phyloP scores from a whole-genome alignment of 116 monocot genomes.

The Iris pallida region DNA sequence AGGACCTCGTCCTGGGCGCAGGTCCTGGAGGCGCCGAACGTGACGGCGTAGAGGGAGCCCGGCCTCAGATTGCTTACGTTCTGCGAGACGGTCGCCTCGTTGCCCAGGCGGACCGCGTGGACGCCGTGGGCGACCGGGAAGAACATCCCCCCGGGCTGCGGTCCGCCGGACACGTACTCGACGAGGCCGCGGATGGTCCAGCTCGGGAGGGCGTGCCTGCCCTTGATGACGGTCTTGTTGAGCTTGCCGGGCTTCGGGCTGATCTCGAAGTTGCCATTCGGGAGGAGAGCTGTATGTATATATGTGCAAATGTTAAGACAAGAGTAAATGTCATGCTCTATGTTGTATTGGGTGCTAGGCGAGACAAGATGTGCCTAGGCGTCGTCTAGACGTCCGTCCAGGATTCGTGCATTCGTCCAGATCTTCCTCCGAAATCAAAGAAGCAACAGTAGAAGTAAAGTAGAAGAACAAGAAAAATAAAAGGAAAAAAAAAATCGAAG shows the following conservation, averaged over 20 bases:
- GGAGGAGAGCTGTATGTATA: constrained; percentile 42
- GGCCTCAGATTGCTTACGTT: constrained; percentile 50
- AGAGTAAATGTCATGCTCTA: too few species aligned
- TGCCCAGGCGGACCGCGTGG: constrained; percentile 81
- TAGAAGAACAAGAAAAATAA: too few species aligned
- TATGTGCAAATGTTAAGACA: too few species aligned
- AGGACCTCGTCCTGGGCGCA: constrained; percentile 88
- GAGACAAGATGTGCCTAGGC: too few species aligned
- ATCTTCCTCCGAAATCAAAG: too few species aligned
- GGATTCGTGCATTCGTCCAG: too few species aligned
- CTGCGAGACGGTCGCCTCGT: constrained; percentile 76
- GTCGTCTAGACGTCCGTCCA: too few species aligned
- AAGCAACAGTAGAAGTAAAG: too few species aligned
- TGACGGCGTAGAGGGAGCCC: constrained; percentile 66
- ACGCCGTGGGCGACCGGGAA: constrained; percentile 75
- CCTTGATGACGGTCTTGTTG: constrained; percentile 71
- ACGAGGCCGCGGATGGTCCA: constrained; percentile 83
- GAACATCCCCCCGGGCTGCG: constrained; percentile 96
- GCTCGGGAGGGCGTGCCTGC: constrained; percentile 72
- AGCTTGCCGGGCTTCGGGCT: constrained; percentile 43
- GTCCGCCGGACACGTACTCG: constrained; percentile 90
- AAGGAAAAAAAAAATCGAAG: too few species aligned
- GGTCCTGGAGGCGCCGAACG: constrained; percentile 86
- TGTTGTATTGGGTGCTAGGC: too few species aligned
- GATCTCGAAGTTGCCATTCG: constrained; percentile 91